Evolutionary conservation across 768 basidiomycete species (phyloP).

Genomic region (Candolleomyces aberdarensis): DNA sequence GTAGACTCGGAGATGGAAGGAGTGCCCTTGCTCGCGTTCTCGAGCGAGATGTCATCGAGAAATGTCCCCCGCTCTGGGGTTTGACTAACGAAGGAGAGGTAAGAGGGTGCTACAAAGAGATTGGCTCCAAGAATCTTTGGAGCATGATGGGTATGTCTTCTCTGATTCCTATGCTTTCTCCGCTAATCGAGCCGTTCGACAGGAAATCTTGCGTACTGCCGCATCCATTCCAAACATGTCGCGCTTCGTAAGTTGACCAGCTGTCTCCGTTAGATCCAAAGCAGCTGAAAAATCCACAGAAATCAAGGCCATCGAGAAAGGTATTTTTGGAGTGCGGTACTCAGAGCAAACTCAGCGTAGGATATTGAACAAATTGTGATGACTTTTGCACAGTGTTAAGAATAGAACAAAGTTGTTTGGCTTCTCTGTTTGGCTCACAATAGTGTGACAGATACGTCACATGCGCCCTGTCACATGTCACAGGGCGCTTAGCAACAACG

Average conservation of each 20-base stretch:
- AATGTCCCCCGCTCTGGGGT: slow-evolving; percentile 56
- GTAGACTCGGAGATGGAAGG: slow-evolving; percentile 31
- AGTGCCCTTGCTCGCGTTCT: slow-evolving; percentile 36
- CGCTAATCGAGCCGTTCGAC: not conserved
- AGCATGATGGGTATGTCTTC: slow-evolving; percentile 48
- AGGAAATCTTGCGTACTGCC: slow-evolving; percentile 53
- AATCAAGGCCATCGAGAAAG: slow-evolving; percentile 58
- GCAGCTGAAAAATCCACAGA: slow-evolving; percentile 30
- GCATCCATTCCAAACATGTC: slow-evolving; percentile 61
- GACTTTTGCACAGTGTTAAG: not conserved
- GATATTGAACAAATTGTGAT: not conserved
- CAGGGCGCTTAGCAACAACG: too few species aligned
- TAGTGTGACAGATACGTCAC: too few species aligned
- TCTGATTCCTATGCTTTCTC: not conserved
- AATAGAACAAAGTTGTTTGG: not conserved
- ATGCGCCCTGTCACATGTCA: too few species aligned
- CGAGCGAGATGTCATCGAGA: slow-evolving; percentile 37
- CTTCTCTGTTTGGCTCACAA: too few species aligned
- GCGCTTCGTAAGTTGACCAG: slow-evolving; percentile 51
- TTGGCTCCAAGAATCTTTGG: slow-evolving; percentile 44
- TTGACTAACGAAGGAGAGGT: slow-evolving; percentile 62
- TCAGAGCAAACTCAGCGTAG: not conserved
- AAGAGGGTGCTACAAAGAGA: slow-evolving; percentile 34
- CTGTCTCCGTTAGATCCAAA: not conserved
- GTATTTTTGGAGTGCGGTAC: slow-evolving; percentile 30